Conservation (phyloP, 257 asterid species). For the Solanum bulbocastanum region DNA sequence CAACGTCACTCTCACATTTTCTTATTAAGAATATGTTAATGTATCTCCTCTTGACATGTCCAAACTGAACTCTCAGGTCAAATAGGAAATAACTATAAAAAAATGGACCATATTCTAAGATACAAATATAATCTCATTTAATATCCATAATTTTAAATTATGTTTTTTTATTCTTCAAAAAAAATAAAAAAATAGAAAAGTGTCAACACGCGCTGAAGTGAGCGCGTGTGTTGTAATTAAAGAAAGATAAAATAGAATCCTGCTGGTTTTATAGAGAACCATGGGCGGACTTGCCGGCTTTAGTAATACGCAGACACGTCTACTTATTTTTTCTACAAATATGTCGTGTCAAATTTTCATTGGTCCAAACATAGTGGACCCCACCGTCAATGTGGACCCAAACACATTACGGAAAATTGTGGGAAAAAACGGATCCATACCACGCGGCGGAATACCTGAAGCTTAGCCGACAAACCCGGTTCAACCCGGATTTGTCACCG, state of each 20-base stretch:
- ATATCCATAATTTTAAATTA: too few relatives aligned
- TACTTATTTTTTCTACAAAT: background rate
- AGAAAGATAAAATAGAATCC: background rate
- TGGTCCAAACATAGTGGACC: background rate
- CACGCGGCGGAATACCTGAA: background rate
- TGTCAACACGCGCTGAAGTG: background rate
- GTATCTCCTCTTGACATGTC: too few relatives aligned
- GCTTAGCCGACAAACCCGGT: background rate
- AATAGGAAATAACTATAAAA: too few relatives aligned
- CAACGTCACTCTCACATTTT: too few relatives aligned
- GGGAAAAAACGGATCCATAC: background rate
- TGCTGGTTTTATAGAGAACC: background rate
- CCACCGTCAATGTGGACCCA: background rate
- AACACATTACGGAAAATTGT: background rate
- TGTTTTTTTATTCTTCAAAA: too few relatives aligned
- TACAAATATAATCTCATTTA: too few relatives aligned
- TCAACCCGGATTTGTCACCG: background rate
- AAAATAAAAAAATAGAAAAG: too few relatives aligned
- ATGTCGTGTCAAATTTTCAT: background rate
- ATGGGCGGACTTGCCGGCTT: background rate
- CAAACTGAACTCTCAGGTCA: too few relatives aligned
- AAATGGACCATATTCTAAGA: too few relatives aligned
- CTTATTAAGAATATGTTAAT: too few relatives aligned
- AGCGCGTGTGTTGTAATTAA: background rate
- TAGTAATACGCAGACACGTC: background rate